Percentiles rank a stretch among this genome's conserved stretches.
phyloP scores from a whole-genome alignment of 2,329 filamentous ascomycete genomes.

The Septoria linicola region DNA sequence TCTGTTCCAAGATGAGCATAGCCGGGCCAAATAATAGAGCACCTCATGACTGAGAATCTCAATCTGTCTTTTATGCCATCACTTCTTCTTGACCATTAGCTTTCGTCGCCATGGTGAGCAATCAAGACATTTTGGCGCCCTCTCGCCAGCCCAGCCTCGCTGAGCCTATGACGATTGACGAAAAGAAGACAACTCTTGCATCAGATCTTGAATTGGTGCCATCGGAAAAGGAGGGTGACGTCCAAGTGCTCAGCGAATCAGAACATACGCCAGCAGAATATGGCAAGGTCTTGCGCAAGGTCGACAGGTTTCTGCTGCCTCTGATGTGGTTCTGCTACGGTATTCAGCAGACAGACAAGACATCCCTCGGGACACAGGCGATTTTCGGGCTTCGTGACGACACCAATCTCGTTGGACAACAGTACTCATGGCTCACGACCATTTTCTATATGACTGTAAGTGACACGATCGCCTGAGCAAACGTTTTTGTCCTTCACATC shows the following conservation, averaged over 20 bases:
- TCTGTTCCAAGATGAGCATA: not conserved
- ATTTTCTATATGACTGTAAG: conserved; percentile 48
- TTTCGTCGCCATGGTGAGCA: not conserved
- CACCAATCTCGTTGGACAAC: conserved; percentile 37
- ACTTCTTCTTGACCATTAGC: not conserved
- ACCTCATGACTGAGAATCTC: not conserved
- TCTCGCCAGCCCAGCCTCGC: not conserved
- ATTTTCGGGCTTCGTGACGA: conserved; percentile 54
- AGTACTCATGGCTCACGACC: conserved; percentile 45
- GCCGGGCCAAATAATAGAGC: not conserved
- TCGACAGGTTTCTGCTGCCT: conserved; percentile 49
- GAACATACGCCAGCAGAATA: conserved; percentile 35
- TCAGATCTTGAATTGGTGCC: conserved; percentile 16
- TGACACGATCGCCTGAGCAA: no score
- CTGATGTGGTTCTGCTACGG: conserved; percentile 52
- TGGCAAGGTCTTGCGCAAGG: conserved; percentile 38
- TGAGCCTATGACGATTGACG: conserved; percentile 3
- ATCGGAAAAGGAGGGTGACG: conserved; percentile 21
- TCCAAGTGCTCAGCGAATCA: conserved; percentile 23
- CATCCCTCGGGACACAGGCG: conserved; percentile 41
- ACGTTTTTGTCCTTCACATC: no score
- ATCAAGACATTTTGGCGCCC: not conserved
- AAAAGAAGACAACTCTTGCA: conserved; percentile 17
- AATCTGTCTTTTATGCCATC: not conserved
- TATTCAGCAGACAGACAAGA: conserved; percentile 53